Percentiles rank a stretch among this genome's conserved stretches.
Evolutionary conservation across 148 eudicot genomes (phyloP).

Genomic region (Silene latifolia): DNA sequence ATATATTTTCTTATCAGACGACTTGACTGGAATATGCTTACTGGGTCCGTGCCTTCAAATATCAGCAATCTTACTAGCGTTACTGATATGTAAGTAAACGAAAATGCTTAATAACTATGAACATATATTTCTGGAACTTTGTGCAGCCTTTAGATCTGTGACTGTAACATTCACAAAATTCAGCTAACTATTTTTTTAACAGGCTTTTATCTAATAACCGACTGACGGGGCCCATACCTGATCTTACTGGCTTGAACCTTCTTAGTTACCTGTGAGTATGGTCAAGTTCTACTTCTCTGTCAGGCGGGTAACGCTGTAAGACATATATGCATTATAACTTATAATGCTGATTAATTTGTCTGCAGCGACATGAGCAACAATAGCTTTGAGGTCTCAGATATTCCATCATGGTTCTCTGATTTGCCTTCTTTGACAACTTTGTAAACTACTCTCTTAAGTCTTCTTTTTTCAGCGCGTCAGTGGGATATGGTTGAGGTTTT

Average conservation of each 20-base stretch:
- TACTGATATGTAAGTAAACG: conserved; percentile 49
- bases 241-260: conserved; percentile 53
- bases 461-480: background rate
- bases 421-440: conserved; percentile 51
- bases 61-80: conserved; percentile 51
- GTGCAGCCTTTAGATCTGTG: background rate
- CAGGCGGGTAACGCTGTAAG: background rate
- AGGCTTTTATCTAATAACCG: conserved; percentile 57
- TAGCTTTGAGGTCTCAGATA: conserved; percentile 41
- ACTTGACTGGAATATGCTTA: conserved; percentile 57
- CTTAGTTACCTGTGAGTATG: conserved; percentile 52
- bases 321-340: background rate
- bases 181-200: conserved; percentile 14
- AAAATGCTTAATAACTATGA: background rate
- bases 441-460: conserved; percentile 32
- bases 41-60: conserved; percentile 53
- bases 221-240: conserved; percentile 53
- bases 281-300: background rate
- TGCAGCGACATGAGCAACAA: conserved; percentile 83
- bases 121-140: background rate
- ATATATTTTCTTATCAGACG: conserved; percentile 41
- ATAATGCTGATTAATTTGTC: background rate
- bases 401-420: conserved; percentile 55
- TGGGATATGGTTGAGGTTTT: background rate
- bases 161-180: background rate